phyloP scores from a whole-genome alignment of 306 rosid species.

The Pterocarpus santalinus region DNA sequence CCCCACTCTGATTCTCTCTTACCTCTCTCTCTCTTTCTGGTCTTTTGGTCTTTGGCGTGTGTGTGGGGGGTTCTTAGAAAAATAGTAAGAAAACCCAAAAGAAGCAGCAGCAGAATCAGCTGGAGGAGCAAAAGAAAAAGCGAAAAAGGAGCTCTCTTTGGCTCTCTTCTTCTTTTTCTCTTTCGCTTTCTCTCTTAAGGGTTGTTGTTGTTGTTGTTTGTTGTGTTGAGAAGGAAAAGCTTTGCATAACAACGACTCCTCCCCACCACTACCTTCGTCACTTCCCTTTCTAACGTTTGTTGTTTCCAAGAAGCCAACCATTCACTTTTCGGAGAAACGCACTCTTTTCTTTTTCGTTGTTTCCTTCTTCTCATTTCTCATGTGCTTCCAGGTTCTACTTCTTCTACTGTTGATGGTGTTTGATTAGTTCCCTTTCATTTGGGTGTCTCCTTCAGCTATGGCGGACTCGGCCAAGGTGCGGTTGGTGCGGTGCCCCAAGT shows the following conservation, averaged over 20 bases:
- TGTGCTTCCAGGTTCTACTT: constrained; percentile 29
- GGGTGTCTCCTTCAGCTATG: constrained; percentile 52
- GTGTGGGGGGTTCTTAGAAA: constrained; percentile 38
- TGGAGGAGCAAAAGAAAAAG: constrained; percentile 41
- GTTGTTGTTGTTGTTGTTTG: constrained; percentile 17
- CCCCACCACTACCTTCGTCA: constrained; percentile 20
- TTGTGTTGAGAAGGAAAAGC: constrained; percentile 27
- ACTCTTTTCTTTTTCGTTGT: background rate
- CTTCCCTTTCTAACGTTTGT: constrained; percentile 49
- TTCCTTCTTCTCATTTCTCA: constrained; percentile 5
- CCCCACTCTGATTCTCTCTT: constrained; percentile 39
- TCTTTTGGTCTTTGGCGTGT: constrained; percentile 35
- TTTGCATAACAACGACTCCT: constrained; percentile 33
- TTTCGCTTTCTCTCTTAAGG: constrained; percentile 10
- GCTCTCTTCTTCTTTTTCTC: constrained; percentile 25
- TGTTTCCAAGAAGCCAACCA: constrained; percentile 51
- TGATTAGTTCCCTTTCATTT: background rate
- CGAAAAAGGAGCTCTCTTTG: constrained; percentile 43
- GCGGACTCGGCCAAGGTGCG: constrained; percentile 69
- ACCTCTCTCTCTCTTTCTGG: background rate
- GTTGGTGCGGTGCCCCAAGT: constrained; percentile 90
- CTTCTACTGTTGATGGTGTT: constrained; percentile 21
- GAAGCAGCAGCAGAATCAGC: constrained; percentile 28
- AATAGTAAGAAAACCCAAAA: constrained; percentile 36
- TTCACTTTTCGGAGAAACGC: constrained; percentile 46